Evolutionary conservation across 2,329 filamentous ascomycete species (phyloP), one percentile per base, ranked within the genome.

Genomic region (Coniochaeta sp.): DNA sequence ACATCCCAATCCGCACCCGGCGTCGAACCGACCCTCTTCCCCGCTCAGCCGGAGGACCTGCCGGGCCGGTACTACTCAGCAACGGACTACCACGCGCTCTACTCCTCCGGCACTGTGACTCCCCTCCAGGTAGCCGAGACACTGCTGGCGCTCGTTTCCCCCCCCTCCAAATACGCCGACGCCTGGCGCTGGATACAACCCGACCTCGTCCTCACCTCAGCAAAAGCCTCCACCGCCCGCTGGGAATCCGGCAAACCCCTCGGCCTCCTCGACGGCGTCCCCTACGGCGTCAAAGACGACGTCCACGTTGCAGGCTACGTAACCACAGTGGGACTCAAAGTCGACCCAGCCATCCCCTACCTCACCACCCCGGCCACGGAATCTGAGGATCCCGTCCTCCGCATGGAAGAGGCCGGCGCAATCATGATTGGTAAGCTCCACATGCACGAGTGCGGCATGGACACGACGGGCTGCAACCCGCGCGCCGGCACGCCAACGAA

Each of bases 261-360:
- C 14, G 77, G 88, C 12, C 71, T 88, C 5, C 71, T 95, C 7
- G 91, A 96, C 61, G 91, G 91, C 12, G 82, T 95, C 1, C 91
- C 90, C 0, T 79, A 95, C 48, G 87, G 85, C 0, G 81, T 94
- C 60, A 95, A 96, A 69, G 90, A 95, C 62, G 89, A 95, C 61
- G 77, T 85, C 14, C 77, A 86, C 56, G 72, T 91, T 28, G 75
- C 81, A 56, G 89, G 87, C 14, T 91, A 90, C 63, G 77, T 80
- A 48, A 81, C 77, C 56, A 85, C 82, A 50, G 69, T 79, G 47
- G 89, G 87, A 20, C 83, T 85, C 60, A 77, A 71, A 55, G 73
- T 83, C 45, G 76, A 86, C 56, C 77, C 79, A 52, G 78, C 73
- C 2, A 61, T 73, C 33, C 66, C 70, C 3, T 74, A 67, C 57